A percentile compares a stretch with the other conserved stretches of the same genome.
Evolutionary conservation across 495 filamentous ascomycete genomes (phyloP).

Genomic region (Bathelium albidoporum): DNA sequence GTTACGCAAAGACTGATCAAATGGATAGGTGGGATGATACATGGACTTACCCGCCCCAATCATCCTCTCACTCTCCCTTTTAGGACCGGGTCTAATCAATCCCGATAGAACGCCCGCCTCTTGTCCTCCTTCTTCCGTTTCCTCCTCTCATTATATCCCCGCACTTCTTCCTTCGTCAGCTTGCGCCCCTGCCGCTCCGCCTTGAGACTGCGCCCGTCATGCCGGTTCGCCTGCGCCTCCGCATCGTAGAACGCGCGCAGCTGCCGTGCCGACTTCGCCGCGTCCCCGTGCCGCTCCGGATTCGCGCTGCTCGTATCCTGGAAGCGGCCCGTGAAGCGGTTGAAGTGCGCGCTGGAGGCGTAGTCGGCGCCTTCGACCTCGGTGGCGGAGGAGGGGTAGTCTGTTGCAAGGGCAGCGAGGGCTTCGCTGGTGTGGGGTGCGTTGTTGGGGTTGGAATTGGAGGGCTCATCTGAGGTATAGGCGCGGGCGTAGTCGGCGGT

Average conservation of each 20-base stretch:
- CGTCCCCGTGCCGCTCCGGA: slow-evolving; percentile 74
- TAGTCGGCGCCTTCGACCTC: slow-evolving; percentile 37
- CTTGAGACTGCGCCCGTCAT: slow-evolving; percentile 84
- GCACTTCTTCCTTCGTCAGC: slow-evolving; percentile 70
- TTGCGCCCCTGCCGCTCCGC: slow-evolving; percentile 86
- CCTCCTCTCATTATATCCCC: slow-evolving; percentile 61
- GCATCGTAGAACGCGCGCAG: slow-evolving; percentile 96
- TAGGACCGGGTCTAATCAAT: slow-evolving; percentile 47
- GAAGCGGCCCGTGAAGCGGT: slow-evolving; percentile 84
- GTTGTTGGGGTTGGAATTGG: slow-evolving; percentile 28
- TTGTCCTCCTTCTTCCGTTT: slow-evolving; percentile 85
- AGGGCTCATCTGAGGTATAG: slow-evolving; percentile 24
- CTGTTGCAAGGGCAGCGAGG: slow-evolving; percentile 9
- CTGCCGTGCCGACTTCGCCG: slow-evolving; percentile 78
- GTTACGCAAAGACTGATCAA: background rate
- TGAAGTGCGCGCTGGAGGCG: slow-evolving; percentile 64
- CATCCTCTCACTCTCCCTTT: background rate
- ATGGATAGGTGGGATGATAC: background rate
- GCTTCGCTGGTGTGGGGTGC: slow-evolving; percentile 25
- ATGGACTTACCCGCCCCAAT: background rate
- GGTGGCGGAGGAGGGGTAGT: slow-evolving; percentile 18
- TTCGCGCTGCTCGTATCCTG: slow-evolving; percentile 47
- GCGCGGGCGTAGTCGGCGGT: slow-evolving; percentile 76
- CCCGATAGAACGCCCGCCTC: slow-evolving; percentile 77
- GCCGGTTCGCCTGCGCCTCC: slow-evolving; percentile 89